Conservation (phyloP, 1,284 basidiomycete genomes). For the Apiotrichum laibachii region DNA sequence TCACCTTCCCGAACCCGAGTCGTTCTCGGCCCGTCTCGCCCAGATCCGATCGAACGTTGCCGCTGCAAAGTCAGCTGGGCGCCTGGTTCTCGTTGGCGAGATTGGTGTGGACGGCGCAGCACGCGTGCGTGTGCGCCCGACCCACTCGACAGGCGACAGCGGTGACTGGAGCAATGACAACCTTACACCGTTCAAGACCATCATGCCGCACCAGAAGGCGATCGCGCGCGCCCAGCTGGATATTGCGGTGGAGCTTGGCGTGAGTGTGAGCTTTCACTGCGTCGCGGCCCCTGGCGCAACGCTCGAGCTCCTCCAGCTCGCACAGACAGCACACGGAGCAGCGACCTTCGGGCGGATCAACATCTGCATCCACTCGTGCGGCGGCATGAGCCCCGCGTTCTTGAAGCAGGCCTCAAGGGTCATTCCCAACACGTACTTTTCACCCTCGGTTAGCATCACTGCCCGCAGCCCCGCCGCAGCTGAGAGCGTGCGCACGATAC, state of each 20-base stretch:
- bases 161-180: slow-evolving; percentile 26
- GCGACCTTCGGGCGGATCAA: slow-evolving; percentile 39
- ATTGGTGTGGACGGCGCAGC: slow-evolving; percentile 53
- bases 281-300: slow-evolving; percentile 51
- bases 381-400: slow-evolving; percentile 29
- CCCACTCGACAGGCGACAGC: slow-evolving; percentile 1
- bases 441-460: slow-evolving; percentile 52
- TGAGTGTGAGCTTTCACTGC: slow-evolving; percentile 52
- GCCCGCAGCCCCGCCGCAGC: slow-evolving; percentile 41
- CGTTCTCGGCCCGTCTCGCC: slow-evolving; percentile 29
- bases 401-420: slow-evolving; percentile 25
- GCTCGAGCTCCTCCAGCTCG: slow-evolving; percentile 40
- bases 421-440: slow-evolving; percentile 51
- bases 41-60: slow-evolving; percentile 27
- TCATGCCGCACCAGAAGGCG: slow-evolving; percentile 49
- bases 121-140: slow-evolving; percentile 8
- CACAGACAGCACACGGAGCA: slow-evolving; percentile 32
- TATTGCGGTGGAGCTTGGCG: slow-evolving; percentile 47
- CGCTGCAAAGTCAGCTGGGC: slow-evolving; percentile 19
- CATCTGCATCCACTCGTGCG: slow-evolving; percentile 51
- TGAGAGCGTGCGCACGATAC: slow-evolving; percentile 41
- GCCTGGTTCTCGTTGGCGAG: slow-evolving; percentile 52
- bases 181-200: slow-evolving; percentile 50
- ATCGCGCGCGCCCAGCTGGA: slow-evolving; percentile 50
- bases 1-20: slow-evolving; percentile 42